Evolutionary conservation across 1,284 basidiomycete genomes (phyloP), one percentile per base, ranked within the genome.

Genomic region (Puccinia novopanici): DNA sequence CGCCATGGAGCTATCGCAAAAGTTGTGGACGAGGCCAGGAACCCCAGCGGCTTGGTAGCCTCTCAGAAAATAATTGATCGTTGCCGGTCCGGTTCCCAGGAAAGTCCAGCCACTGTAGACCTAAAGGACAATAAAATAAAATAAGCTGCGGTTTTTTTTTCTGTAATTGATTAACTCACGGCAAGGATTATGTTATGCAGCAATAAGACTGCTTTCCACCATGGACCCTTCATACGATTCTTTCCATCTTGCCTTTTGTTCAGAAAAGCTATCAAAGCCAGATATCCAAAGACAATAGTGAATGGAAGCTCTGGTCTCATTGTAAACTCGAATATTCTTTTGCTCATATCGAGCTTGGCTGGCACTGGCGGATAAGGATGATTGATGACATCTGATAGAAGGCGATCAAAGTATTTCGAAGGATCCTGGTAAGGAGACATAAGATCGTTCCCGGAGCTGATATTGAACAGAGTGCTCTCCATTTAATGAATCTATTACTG

Each of bases 121-220:
- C 78, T 75, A 52, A 30, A 54, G n/a, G 0, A 50, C 27, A 48
- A 34, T 37, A 52, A 3, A n/a, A 30, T 8, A 54, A 67, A 68
- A 34, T 24, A 48, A 24, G 6, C 5, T 45, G 59, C 42, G 79
- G 68, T 37, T 84, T 12, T 83, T 84, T 83, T 84, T 84, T 1
- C 76, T 17, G 30, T 45, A 27, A 37, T 12, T 2, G 9, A 82
- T 37, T 82, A 83, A 82, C 85, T 85, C 17, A 81, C 83, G 4
- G 84, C 84, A 22, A 86, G 83, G 40, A 85, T 74, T 45, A 85
- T 80, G 83, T 86, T 86, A 83, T 86, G 85, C 34, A 82, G 75
- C 30, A 86, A 82, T 13, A 86, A 83, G 48, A 82, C 81, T 3
- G 79, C 72, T 52, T 83, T 81, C 83, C 83, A 84, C 2, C 81